Percentiles rank a stretch among this genome's conserved stretches.
phyloP scores from a whole-genome alignment of 1,139 yeast genomes.

The Taphrina wiesneri region DNA sequence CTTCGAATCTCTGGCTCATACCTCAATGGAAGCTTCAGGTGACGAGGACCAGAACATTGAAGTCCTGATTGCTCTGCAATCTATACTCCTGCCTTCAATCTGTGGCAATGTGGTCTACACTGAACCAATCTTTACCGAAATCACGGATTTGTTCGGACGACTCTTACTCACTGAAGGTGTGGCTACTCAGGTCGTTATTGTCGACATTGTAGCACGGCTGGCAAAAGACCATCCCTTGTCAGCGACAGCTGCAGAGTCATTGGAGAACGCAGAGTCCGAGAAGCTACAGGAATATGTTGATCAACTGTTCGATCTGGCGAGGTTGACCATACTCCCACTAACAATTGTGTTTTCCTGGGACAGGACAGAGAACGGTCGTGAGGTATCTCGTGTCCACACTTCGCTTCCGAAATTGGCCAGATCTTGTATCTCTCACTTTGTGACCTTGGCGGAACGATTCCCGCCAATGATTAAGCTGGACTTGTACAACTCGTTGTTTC shows the following conservation, averaged over 20 bases:
- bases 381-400: conserved; percentile 44
- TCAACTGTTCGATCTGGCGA: conserved; percentile 74
- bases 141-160: conserved; percentile 73
- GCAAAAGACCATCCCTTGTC: conserved; percentile 46
- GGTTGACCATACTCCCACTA: conserved; percentile 69
- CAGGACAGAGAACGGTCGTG: conserved; percentile 50
- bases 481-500: conserved; percentile 67
- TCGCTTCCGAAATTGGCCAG: conserved; percentile 45
- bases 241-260: conserved; percentile 26
- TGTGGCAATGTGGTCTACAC: conserved; percentile 64
- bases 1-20: conserved; percentile 61
- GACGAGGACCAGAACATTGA: conserved; percentile 45
- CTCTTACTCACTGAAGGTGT: conserved; percentile 56
- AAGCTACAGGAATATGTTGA: conserved; percentile 63
- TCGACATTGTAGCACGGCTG: conserved; percentile 37
- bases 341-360: conserved; percentile 64
- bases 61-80: conserved; percentile 57
- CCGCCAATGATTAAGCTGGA: conserved; percentile 70
- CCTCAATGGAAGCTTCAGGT: conserved; percentile 38
- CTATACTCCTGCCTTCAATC: conserved; percentile 59
- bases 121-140: conserved; percentile 72
- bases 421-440: conserved; percentile 53
- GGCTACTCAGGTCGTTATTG: conserved; percentile 37
- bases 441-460: conserved; percentile 62
- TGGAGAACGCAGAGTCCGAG: conserved; percentile 39